A percentile compares a stretch with the other conserved stretches of the same genome.
These are phyloP conservation scores for Ophiostoma novo-ulmi DNA, from an alignment of 2,329 filamentous ascomycete genomes.

Conservation along the genomic window DNA sequence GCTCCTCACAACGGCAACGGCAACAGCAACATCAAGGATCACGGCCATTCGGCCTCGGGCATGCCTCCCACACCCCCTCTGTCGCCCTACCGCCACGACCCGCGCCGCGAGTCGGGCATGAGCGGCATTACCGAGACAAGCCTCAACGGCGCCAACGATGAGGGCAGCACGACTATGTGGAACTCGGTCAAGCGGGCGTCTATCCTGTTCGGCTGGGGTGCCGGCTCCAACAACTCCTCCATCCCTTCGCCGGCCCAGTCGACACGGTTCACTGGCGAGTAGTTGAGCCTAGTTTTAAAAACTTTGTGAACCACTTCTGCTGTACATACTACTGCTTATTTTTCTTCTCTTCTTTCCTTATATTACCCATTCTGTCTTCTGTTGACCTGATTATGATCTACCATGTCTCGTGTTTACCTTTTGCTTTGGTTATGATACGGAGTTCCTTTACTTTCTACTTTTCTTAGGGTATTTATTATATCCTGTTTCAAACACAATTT, in stretches of 20 bases:
- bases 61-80: constrained; percentile 24
- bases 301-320: neutral
- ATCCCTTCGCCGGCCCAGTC: constrained; percentile 12
- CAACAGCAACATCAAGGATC: neutral
- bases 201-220: constrained; percentile 17
- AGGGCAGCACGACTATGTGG: constrained; percentile 1
- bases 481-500: neutral
- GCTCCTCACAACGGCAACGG: neutral
- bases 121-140: constrained; percentile 21
- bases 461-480: neutral
- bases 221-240: neutral
- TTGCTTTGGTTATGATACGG: constrained; percentile 6
- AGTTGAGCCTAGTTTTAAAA: constrained; percentile 14
- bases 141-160: constrained; percentile 1
- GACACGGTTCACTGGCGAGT: constrained; percentile 22
- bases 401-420: neutral
- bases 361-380: neutral
- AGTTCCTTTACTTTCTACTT: constrained; percentile 1
- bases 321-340: neutral
- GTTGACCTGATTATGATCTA: constrained; percentile 11
- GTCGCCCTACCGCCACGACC: constrained; percentile 21
- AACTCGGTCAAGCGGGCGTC: constrained; percentile 24
- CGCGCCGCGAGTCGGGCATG: constrained; percentile 21
- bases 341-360: neutral
- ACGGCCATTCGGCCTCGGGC: neutral